Base-by-base conservation (phyloP, 2,329 filamentous ascomycete species). In the Pestalotiopsis sp. region DNA sequence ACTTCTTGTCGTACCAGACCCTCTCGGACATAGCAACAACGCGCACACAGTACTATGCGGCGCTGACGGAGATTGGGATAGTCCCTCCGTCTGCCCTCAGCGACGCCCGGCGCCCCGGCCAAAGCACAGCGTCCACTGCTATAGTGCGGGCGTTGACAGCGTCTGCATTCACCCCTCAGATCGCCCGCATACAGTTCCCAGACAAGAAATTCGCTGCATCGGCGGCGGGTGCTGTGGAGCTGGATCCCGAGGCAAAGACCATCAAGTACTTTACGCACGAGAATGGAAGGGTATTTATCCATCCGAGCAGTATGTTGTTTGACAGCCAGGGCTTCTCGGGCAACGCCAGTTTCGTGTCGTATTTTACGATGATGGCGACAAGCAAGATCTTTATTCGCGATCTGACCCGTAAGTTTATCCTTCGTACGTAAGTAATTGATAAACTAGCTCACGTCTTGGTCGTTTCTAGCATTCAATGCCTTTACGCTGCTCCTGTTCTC, bases 181-280 rank as follows among this genome's bases (percentile, higher is more conserved):
- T 98, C 72, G 94, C 94, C 14, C 90, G 95, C 66, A 97, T 99
- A 77, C 92, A 94, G 72, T 94, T 98, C 74, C 96, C 96, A 0
- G 94, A 97, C 81, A 97, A 97, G 84, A 98, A 98, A 80, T 99
- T 97, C 80, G 93, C 93, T 13, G 90, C 91, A 45, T 94, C 93
- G 2, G 89, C 97, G 71, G 93, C 94, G 1, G 96, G 96, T 7
- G 94, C 96, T 0, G 93, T 98, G 1, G 95, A 96, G 78, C 86
- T 98, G 6, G 96, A 99, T 77, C 95, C 95, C 0, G 95, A 98
- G 80, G 95, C 95, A 4, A 88, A 91, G 66, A 93, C 92, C 3
- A 98, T 99, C 81, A 96, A 94, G 78, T 99, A 95, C 82, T 98
- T 94, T 81, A 94, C 92, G 73, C 91, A 93, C 76, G 92, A 94